Evolutionary conservation across 2,329 filamentous ascomycete species (phyloP).

Genomic region (Diplodia corticola): DNA sequence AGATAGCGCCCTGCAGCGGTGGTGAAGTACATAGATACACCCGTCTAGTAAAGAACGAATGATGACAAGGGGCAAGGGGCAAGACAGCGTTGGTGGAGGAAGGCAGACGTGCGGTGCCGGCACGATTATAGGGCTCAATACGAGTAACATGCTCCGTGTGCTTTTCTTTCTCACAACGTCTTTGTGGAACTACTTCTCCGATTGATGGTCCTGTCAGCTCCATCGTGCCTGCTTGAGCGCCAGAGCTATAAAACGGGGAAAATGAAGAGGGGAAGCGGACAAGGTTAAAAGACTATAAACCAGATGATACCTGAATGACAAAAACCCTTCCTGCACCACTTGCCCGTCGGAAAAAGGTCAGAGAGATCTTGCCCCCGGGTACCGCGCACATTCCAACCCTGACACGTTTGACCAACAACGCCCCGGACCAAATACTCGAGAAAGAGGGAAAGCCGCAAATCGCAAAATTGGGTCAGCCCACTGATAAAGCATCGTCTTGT

Average conservation of each 20-base stretch:
- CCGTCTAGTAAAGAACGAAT: neutral
- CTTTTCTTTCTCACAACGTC: neutral
- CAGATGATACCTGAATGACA: conserved; percentile 6
- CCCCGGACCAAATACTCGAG: conserved; percentile 1
- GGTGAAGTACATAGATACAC: neutral
- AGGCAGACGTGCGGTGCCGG: neutral
- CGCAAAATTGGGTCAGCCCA: neutral
- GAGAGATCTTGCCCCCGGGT: neutral
- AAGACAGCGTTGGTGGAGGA: neutral
- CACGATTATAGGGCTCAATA: neutral
- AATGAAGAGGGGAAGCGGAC: neutral
- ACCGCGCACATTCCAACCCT: neutral
- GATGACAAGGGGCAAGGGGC: neutral
- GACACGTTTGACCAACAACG: conserved; percentile 12
- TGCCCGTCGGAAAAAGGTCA: neutral
- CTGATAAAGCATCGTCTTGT: neutral
- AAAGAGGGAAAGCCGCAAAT: neutral
- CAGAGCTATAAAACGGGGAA: neutral
- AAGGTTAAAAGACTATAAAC: neutral
- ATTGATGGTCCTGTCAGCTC: neutral
- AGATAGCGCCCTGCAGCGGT: neutral
- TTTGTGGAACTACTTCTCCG: neutral
- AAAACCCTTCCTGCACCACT: neutral
- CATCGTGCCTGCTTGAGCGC: conserved; percentile 2
- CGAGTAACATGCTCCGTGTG: neutral